Base-by-base conservation (phyloP, 352 stramenopile species). In the Phytophthora citricola region DNA sequence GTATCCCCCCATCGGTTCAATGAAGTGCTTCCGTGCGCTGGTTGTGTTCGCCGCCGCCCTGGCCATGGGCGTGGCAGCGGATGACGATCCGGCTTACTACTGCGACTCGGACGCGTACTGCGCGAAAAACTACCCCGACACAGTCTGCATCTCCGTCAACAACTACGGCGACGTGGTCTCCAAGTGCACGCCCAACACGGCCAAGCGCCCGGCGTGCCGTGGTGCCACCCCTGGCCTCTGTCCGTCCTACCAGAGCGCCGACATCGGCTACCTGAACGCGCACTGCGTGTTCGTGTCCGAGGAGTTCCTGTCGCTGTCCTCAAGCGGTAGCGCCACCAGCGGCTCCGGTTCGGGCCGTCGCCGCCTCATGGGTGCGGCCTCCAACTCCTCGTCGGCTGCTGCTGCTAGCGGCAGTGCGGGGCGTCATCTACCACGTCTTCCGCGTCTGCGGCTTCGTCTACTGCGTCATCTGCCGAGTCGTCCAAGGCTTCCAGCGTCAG, bases 161-260 rank as follows among this genome's bases (percentile, higher is more conserved):
- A 87, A 81, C 47, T 92, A 92, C 50, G 85, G 84, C 51, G 83
- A 89, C 48, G 66, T 83, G n/a, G 62, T 83, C 15, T 76, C 73
- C 29, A 95, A 95, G 63, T 95, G 87, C 71, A 95, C 87, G 22
- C 87, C 87, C 45, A 92, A 95, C 75, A 90, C 87, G 14, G 68
- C 83, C 50, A 77, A 79, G 54, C 85, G 85, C 3, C 85, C 85
- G 0, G 87, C 86, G n/a, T 95, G 87, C 53, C 84, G 80, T 20
- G 85, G 86, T 15, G 80, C 75, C 4, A 75, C 87, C 55, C 81
- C 85, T 2, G 87, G 87, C 8, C 63, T 95, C 4, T 95, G 87
- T 47, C 87, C 87, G 41, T 93, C 87, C 10, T 95, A 85, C 69
- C 87, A 95, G 68, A 86, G 74, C 47, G 61, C 74, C 10, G 83